Evolutionary conservation across 2,329 filamentous ascomycete species (phyloP).

Genomic region (Fusarium incarnatum): DNA sequence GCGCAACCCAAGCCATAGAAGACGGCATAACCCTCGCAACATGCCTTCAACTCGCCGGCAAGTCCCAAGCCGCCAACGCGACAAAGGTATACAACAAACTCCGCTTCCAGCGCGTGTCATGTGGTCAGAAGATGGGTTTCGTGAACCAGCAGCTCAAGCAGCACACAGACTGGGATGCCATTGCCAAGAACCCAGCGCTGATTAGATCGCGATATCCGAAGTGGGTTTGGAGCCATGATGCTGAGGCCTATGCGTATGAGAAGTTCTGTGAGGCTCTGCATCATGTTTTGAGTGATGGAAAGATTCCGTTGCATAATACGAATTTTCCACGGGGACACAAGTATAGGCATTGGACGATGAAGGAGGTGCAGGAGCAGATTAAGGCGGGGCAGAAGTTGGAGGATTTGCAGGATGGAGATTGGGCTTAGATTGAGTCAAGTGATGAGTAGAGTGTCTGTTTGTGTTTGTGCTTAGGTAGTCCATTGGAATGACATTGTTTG

Average conservation of each 20-base stretch:
- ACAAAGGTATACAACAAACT: constrained; percentile 26
- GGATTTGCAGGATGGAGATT: constrained; percentile 34
- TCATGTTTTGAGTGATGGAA: constrained; percentile 23
- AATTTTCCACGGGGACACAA: constrained; percentile 31
- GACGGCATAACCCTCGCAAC: constrained; percentile 31
- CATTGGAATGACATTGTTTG: background rate
- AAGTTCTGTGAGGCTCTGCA: constrained; percentile 33
- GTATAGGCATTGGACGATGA: constrained; percentile 36
- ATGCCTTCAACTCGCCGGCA: constrained; percentile 16
- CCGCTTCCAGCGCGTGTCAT: constrained; percentile 17
- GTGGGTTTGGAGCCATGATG: constrained; percentile 35
- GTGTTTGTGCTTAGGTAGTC: too few species aligned
- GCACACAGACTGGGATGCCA: constrained; percentile 31
- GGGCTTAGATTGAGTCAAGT: constrained; percentile 1
- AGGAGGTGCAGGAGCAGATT: constrained; percentile 32
- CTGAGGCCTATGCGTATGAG: constrained; percentile 32
- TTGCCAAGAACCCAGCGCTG: constrained; percentile 27
- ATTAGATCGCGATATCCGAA: constrained; percentile 27
- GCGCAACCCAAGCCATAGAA: constrained; percentile 30
- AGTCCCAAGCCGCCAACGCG: constrained; percentile 20
- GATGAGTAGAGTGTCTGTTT: background rate
- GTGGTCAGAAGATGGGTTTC: constrained; percentile 28
- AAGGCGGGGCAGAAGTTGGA: constrained; percentile 28
- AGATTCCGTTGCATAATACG: constrained; percentile 25
- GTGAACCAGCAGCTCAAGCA: constrained; percentile 37